Evolutionary conservation across 1,284 basidiomycete species (phyloP).

Genomic region (Cryptococcus neoformans): DNA sequence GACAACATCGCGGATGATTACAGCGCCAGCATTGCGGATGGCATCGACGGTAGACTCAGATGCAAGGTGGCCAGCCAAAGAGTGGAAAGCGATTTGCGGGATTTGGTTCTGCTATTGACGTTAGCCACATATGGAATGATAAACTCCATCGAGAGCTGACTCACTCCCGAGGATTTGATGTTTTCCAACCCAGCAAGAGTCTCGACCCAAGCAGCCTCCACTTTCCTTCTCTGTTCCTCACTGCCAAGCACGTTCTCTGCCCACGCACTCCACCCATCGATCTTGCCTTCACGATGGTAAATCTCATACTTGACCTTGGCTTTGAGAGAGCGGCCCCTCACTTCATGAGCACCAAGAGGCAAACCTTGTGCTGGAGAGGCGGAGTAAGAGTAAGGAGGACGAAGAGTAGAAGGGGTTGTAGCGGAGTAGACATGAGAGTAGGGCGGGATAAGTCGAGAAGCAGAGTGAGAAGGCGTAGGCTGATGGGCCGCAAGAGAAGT

Average conservation of each 20-base stretch:
- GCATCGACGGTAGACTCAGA: constrained; percentile 13
- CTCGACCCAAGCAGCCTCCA: constrained; percentile 12
- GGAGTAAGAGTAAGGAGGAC: constrained; percentile 22
- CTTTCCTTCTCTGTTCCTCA: constrained; percentile 9
- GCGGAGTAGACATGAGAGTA: constrained; percentile 17
- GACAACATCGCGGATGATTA: constrained; percentile 42
- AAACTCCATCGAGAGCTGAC: constrained; percentile 1
- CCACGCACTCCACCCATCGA: constrained; percentile 12
- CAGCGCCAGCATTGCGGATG: constrained; percentile 22
- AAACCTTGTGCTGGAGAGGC: neutral
- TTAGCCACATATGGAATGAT: neutral
- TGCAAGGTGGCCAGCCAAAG: constrained; percentile 22
- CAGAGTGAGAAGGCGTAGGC: constrained; percentile 2
- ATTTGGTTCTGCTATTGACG: constrained; percentile 10
- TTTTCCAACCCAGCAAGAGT: constrained; percentile 9
- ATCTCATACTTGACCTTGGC: constrained; percentile 2
- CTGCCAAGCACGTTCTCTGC: constrained; percentile 10
- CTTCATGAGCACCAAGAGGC: neutral
- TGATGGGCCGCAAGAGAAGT: constrained; percentile 17
- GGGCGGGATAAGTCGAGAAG: constrained; percentile 17
- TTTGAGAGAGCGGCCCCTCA: constrained; percentile 2
- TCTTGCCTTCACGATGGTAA: neutral
- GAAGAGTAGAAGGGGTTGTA: constrained; percentile 12
- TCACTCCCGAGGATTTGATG: constrained; percentile 18
- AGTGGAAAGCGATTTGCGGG: constrained; percentile 33